A percentile compares a stretch with the other conserved stretches of the same genome.
Evolutionary conservation across 345 rosid genomes (phyloP).

Genomic region (Eutrema japonicum): DNA sequence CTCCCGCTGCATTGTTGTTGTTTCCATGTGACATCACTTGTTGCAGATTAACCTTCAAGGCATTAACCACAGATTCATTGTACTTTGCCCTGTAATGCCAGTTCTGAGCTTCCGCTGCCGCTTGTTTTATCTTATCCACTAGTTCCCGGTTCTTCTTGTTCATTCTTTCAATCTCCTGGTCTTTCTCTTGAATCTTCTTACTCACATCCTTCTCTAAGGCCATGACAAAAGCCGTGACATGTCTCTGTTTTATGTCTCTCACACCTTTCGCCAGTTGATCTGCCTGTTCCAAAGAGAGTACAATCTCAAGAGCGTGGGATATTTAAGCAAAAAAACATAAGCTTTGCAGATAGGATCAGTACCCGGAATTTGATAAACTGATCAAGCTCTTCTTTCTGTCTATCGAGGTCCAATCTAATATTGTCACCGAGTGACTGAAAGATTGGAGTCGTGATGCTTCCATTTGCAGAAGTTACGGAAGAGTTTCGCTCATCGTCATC

Average conservation of each 20-base stretch:
- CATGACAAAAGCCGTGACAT: slow-evolving; percentile 60
- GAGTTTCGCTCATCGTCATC: slow-evolving; percentile 86
- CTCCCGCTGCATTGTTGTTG: slow-evolving; percentile 13
- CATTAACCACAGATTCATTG: slow-evolving; percentile 73
- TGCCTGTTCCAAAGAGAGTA: slow-evolving; percentile 48
- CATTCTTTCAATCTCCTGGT: slow-evolving; percentile 67
- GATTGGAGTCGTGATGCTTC: slow-evolving; percentile 63
- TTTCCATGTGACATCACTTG: slow-evolving; percentile 75
- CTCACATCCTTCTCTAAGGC: slow-evolving; percentile 65
- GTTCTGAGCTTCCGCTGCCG: slow-evolving; percentile 69
- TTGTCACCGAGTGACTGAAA: slow-evolving; percentile 64
- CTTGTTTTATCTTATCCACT: slow-evolving; percentile 65
- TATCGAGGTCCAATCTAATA: slow-evolving; percentile 56
- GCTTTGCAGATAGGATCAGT: slow-evolving; percentile 15
- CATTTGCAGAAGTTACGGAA: slow-evolving; percentile 72
- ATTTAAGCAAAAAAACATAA: neutral
- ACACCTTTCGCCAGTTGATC: slow-evolving; percentile 68
- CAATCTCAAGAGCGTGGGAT: neutral
- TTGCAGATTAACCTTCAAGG: slow-evolving; percentile 70
- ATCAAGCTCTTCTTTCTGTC: slow-evolving; percentile 75
- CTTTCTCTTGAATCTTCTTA: slow-evolving; percentile 74
- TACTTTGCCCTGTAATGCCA: slow-evolving; percentile 81
- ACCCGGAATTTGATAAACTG: slow-evolving; percentile 75
- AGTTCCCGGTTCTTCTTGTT: slow-evolving; percentile 75
- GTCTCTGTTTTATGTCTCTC: slow-evolving; percentile 73